Evolutionary conservation across 2,329 filamentous ascomycete species (phyloP).

Genomic region (Pseudomassariella vexata): DNA sequence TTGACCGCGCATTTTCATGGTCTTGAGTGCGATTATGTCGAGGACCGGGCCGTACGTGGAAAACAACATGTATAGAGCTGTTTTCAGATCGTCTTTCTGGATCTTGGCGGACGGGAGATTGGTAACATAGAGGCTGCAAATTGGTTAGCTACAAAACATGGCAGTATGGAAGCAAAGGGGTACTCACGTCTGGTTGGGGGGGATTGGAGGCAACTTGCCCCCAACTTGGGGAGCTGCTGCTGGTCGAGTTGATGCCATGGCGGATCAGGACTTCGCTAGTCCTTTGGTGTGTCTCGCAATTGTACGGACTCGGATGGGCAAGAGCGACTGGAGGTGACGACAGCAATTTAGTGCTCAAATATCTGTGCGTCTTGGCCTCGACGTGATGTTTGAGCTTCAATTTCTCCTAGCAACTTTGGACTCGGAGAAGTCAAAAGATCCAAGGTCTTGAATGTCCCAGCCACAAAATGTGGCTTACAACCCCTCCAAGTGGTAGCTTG

Average conservation of each 20-base stretch:
- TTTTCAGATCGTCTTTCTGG: constrained; percentile 80
- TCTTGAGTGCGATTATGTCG: constrained; percentile 86
- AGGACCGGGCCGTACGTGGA: constrained; percentile 89
- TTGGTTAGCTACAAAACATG: constrained; percentile 3
- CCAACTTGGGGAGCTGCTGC: constrained; percentile 20
- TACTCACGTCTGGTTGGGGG: constrained; percentile 72
- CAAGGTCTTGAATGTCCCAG: no score
- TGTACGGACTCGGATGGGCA: no score
- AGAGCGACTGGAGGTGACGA: no score
- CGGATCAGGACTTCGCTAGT: no score
- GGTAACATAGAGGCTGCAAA: constrained; percentile 71
- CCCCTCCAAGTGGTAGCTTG: no score
- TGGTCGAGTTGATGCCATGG: constrained; percentile 28
- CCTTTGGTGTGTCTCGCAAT: no score
- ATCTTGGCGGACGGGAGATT: constrained; percentile 85
- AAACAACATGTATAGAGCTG: constrained; percentile 87
- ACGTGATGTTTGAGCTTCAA: no score
- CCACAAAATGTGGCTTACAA: no score
- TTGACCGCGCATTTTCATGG: constrained; percentile 88
- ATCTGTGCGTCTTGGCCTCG: no score
- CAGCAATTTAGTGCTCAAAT: no score
- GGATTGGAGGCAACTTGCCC: constrained; percentile 47
- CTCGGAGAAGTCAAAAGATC: no score
- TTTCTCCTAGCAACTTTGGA: no score
- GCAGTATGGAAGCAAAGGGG: constrained; percentile 6